Conservation (phyloP, 1,284 basidiomycete genomes). For the Microbotryum saponariae region DNA sequence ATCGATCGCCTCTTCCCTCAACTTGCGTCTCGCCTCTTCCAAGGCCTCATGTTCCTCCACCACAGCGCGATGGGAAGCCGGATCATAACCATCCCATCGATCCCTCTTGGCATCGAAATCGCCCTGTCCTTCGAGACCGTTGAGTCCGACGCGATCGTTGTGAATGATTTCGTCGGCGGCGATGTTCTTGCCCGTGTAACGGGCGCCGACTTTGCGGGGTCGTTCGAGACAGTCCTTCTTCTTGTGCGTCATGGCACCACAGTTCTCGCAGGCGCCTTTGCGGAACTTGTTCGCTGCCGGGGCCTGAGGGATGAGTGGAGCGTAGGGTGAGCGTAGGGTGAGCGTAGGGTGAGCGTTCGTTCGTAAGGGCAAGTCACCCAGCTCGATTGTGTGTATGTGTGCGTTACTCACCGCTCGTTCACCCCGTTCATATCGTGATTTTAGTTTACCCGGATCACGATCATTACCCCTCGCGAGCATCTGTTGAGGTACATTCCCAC, state of each 20-base stretch:
- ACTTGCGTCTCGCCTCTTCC: conserved; percentile 78
- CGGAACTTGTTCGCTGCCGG: conserved; percentile 92
- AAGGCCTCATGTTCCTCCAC: conserved; percentile 92
- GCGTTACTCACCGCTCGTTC: conserved; percentile 32
- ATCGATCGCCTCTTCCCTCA: conserved; percentile 94
- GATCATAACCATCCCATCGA: conserved; percentile 97
- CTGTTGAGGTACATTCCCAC: no score
- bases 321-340: neutral
- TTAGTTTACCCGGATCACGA: no score
- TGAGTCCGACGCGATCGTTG: conserved; percentile 50
- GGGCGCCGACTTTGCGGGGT: conserved; percentile 91
- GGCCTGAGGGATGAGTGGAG: conserved; percentile 42
- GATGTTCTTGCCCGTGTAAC: conserved; percentile 83
- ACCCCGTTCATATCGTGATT: no score
- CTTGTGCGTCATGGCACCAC: conserved; percentile 92
- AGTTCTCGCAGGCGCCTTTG: conserved; percentile 98
- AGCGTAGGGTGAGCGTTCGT: neutral
- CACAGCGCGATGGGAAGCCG: conserved; percentile 68
- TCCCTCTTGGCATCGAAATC: conserved; percentile 95
- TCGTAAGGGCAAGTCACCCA: neutral
- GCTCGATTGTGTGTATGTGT: conserved; percentile 42
- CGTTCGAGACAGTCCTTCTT: conserved; percentile 87
- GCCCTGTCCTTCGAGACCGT: conserved; percentile 36
- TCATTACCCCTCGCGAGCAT: no score
- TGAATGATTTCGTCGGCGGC: conserved; percentile 83